Evolutionary conservation across 805 yeast genomes (phyloP), one percentile per base, ranked within the genome.

Genomic region (Dipodascus albidus): DNA sequence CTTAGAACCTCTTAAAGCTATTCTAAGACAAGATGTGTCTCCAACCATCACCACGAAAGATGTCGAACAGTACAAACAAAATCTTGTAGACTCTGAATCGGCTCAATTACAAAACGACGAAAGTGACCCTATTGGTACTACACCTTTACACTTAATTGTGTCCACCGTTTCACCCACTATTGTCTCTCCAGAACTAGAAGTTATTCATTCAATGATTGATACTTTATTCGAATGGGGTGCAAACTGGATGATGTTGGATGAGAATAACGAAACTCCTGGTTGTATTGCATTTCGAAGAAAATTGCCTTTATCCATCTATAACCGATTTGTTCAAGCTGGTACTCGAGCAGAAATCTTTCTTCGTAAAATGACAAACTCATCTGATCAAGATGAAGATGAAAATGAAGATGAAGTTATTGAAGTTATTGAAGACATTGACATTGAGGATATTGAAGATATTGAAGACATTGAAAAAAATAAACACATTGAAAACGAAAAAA

Each of bases 181-280:
- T 55, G 55, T 68, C 1, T 61, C 68, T 0, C 54, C 55, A 2
- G 85, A 80, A 53, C 72, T 74, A 53, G 58, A 64, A 0, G 72
- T 79, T 0, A 75, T 82, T 0, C 54, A 69, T 31, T 65, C 69
- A 11, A 74, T 90, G 80, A 80, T 87, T 55, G 78, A 79, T 24
- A 75, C 73, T 20, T 67, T 90, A 55, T 83, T 90, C 58, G 81
- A 86, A 62, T 84, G 81, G 64, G 97, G 97, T 24, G 96, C 96
- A 0, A 95, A 95, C 8, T 90, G 97, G 97, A 83, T 85, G 67
- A 74, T 86, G 60, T 71, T 81, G 1, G 95, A 89, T 65, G 76
- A 73, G 55, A 78, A 82, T 52, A 74, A 80, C 59, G 82, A 82
- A 57, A 87, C 96, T 0, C 88, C 96, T 0, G 98, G 96, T 1